Evolutionary conservation across 2,329 filamentous ascomycete genomes (phyloP).

Genomic region (Trichoderma afroharzianum): DNA sequence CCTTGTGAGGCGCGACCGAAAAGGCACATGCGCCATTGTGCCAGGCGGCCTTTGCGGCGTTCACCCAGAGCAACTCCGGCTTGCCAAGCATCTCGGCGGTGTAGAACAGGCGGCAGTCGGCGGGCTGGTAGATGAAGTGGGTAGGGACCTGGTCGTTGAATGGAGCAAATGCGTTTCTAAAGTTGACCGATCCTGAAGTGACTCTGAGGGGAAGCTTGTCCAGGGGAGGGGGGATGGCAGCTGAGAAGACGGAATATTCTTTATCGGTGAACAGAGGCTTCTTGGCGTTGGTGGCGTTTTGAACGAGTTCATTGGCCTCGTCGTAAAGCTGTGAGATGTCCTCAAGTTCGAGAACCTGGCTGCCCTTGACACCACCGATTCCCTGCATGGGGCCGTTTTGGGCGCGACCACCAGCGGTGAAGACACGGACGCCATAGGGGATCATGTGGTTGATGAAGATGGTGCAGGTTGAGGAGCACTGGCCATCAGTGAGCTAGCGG

Average conservation of each 20-base stretch:
- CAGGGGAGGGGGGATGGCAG: not conserved
- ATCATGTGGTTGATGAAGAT: constrained; percentile 54
- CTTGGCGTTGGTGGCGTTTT: not conserved
- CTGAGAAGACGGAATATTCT: not conserved
- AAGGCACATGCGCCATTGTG: constrained; percentile 9
- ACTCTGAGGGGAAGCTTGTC: not conserved
- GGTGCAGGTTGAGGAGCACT: constrained; percentile 58
- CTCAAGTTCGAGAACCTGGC: constrained; percentile 33
- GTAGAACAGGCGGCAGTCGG: constrained; percentile 56
- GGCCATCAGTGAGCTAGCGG: constrained; percentile 43
- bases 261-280: constrained; percentile 4
- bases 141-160: constrained; percentile 38
- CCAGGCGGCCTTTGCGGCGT: constrained; percentile 16
- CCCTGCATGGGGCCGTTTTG: constrained; percentile 49
- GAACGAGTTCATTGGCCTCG: not conserved
- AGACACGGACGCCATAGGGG: constrained; percentile 48
- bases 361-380: constrained; percentile 57
- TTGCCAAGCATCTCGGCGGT: constrained; percentile 46
- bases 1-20: not conserved
- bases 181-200: not conserved
- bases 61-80: constrained; percentile 39
- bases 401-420: constrained; percentile 57
- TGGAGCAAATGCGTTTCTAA: constrained; percentile 30
- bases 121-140: constrained; percentile 56
- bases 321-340: constrained; percentile 20